A percentile compares a stretch with the other conserved stretches of the same genome.
Conservation (phyloP, 1,139 yeast genomes). For the Arxiozyma telluris region DNA sequence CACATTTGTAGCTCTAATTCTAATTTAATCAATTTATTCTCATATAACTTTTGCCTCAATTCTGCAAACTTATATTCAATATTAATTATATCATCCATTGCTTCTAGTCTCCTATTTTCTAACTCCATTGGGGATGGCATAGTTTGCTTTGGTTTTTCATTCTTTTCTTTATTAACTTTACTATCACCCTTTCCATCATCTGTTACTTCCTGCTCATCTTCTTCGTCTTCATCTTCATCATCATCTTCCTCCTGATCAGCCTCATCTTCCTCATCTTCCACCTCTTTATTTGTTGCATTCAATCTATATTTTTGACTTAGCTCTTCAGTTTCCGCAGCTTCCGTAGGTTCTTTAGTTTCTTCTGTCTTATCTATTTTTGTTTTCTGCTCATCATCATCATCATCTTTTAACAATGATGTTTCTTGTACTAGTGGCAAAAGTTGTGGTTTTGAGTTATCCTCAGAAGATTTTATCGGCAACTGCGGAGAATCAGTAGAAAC, state of each 20-base stretch:
- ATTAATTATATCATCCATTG: conserved; percentile 51
- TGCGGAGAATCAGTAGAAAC: neutral
- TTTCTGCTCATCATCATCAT: neutral
- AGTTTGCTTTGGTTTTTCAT: neutral
- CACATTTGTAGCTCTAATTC: conserved; percentile 84
- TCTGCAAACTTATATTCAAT: conserved; percentile 83
- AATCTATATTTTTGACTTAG: neutral
- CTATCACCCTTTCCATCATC: conserved; percentile 14
- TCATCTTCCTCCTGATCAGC: conserved; percentile 1
- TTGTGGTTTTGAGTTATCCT: neutral
- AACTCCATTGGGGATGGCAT: conserved; percentile 18
- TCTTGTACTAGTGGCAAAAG: neutral
- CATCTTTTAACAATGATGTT: neutral
- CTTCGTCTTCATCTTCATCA: conserved; percentile 8
- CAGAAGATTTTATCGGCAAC: neutral
- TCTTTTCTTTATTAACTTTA: conserved; percentile 9
- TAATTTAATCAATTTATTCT: conserved; percentile 62
- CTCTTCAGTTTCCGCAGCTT: neutral
- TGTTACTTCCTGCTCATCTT: conserved; percentile 9
- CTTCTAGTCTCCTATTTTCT: conserved; percentile 37
- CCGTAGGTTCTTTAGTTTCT: neutral
- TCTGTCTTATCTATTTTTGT: neutral
- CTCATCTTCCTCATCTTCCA: neutral
- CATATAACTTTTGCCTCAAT: conserved; percentile 67
- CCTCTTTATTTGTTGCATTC: neutral